Base-by-base conservation (phyloP, 495 filamentous ascomycete species). In the Elaphomyces granulatus region DNA sequence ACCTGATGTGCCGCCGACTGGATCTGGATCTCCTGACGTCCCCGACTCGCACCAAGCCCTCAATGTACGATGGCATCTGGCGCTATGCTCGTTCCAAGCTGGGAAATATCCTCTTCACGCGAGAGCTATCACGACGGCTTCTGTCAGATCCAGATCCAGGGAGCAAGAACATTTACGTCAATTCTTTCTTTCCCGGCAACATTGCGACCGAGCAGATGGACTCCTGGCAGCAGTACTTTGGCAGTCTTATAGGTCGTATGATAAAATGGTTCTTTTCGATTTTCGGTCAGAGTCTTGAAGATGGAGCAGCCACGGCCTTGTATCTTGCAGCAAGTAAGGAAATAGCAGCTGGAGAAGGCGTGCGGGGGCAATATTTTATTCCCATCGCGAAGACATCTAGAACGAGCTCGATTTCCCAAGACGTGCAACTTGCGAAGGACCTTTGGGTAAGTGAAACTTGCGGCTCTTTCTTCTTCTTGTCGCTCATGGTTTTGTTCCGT, bases 61-160 rank as follows among this genome's bases (percentile, higher is more conserved):
- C 44, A 10, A 16, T 45, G 2, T 34, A 43, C 19, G 52, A 60
- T 45, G 39, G 38, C 1, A 21, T 51, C 10, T 55, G 54, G 48
- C 54, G 65, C 3, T 69, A 69, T 43, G 59, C 41, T 2, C 52
- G 60, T 8, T 55, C 54, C 26, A 68, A 69, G 40, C 46, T 70
- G 8, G 60, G 63, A 12, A 64, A 66, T 28, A 52, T 67, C 14
- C 55, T 70, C 16, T 65, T 65, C 42, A 47, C 58, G 0, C 54
- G 49, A 18, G 51, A 63, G 15, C 52, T 70, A 0, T 45, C 50
- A 20, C 44, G 38, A 6, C 51, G 46, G 17, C 48, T 63, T 1
- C 19, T 41, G 15, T 28, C 41, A 26, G 45, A 42, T 17, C 15
- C 30, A 10, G 44, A 51, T 38, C 37, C 44, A 14, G 40, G 36